Evolutionary conservation across 768 basidiomycete genomes (phyloP), one percentile per base, ranked within the genome.

Genomic region (Lactifluus rugatus): DNA sequence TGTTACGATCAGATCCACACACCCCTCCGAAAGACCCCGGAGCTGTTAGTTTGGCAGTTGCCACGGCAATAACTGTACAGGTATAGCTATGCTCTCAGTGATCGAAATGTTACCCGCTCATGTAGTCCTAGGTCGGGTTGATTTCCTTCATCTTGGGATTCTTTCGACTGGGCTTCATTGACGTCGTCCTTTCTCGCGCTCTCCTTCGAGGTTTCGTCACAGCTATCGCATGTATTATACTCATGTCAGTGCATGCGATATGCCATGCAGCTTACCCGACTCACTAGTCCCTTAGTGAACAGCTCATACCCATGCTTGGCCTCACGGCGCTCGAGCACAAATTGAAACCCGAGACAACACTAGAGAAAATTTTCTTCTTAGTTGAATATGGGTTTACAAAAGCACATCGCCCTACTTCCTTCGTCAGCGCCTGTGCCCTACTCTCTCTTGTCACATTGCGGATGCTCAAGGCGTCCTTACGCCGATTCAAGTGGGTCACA

Each of bases 281-380:
- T 25, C 19, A 32, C 23, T n/a, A 17, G 6, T 32, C 54, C 60
- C 19, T 6, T 52, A 90, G 88, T 44, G 87, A 89, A 70, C 89
- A 93, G 68, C 73, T 93, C 17, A 83, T 92, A 26, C 91, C 93
- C 0, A 93, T 97, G 87, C 79, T 96, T 48, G 93, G 93, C 25
- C 77, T 97, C 25, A 72, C 73, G 6, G 70, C 71, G 2, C 73
- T 90, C 11, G 76, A 81, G 60, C 78, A 77, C 54, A 44, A 67
- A 17, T 51, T 80, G 11, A 80, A 85, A 65, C 85, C 85, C 3
- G 74, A 85, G 63, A 78, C 83, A 2, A 84, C 91, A 0, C 63
- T 89, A 21, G 83, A 88, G 58, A 98, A 97, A 69, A 68, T 87
- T 11, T 16, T 81, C 8, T 97, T 97, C 71, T 70, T 97, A 17